Evolutionary conservation across 2,329 filamentous ascomycete genomes (phyloP).

Genomic region (Leptographium flavum): DNA sequence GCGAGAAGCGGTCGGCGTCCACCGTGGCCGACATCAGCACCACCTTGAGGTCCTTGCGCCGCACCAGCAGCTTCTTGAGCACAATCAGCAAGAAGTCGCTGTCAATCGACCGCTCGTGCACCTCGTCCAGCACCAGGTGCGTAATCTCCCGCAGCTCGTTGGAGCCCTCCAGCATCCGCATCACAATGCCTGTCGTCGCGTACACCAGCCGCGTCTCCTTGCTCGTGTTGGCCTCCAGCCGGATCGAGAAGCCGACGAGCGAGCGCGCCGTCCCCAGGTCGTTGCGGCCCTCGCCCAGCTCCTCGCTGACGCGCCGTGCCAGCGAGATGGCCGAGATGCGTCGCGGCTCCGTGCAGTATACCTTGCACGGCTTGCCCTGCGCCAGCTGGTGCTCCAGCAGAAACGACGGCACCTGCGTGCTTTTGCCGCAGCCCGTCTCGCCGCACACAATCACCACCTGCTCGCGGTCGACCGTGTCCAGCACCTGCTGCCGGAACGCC

Average conservation of each 20-base stretch:
- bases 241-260: slow-evolving; percentile 85
- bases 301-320: slow-evolving; percentile 83
- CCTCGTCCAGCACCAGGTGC: slow-evolving; percentile 91
- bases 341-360: slow-evolving; percentile 90
- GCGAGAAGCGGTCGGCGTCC: slow-evolving; percentile 80
- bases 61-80: slow-evolving; percentile 64
- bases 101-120: slow-evolving; percentile 91
- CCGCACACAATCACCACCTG: slow-evolving; percentile 90
- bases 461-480: slow-evolving; percentile 61
- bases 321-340: slow-evolving; percentile 94
- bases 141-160: slow-evolving; percentile 81
- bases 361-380: slow-evolving; percentile 69
- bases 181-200: slow-evolving; percentile 85
- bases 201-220: slow-evolving; percentile 76
- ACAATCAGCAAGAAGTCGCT: slow-evolving; percentile 93
- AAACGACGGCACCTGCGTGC: slow-evolving; percentile 91
- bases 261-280: slow-evolving; percentile 75
- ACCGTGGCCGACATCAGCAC: slow-evolving; percentile 97
- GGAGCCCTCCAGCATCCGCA: slow-evolving; percentile 88
- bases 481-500: slow-evolving; percentile 63
- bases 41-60: slow-evolving; percentile 74
- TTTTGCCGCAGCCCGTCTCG: slow-evolving; percentile 95
- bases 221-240: slow-evolving; percentile 76
- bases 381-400: slow-evolving; percentile 79
- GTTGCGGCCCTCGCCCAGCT: slow-evolving; percentile 70